These are phyloP conservation scores for Nepenthes mirabilis DNA, from an alignment of 148 eudicot genomes.

Conservation along the genomic window DNA sequence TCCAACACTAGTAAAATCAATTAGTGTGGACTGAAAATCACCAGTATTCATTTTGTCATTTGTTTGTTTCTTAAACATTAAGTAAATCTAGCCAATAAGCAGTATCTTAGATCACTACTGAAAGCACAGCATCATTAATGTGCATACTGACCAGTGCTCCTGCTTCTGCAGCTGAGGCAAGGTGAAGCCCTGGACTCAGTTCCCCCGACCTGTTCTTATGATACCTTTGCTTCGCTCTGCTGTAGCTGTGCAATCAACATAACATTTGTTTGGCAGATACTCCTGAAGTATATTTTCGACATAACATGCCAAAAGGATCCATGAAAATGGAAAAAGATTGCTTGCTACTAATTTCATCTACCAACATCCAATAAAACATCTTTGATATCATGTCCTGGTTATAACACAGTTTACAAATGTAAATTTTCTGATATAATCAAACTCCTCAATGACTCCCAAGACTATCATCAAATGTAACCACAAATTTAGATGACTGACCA, in stretches of 20 bases:
- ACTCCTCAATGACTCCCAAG: too few species aligned
- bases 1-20: too few species aligned
- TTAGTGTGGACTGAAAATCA: too few species aligned
- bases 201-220: slow-evolving; percentile 32
- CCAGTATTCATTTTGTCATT: neutral
- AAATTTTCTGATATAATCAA: too few species aligned
- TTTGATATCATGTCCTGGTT: too few species aligned
- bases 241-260: slow-evolving; percentile 39
- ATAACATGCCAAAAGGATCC: too few species aligned
- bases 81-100: neutral
- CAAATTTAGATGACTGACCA: too few species aligned
- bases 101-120: neutral
- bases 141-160: slow-evolving; percentile 78
- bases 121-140: neutral
- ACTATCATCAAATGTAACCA: too few species aligned
- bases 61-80: neutral
- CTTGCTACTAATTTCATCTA: too few species aligned
- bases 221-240: slow-evolving; percentile 86
- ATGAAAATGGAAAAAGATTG: too few species aligned
- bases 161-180: slow-evolving; percentile 97
- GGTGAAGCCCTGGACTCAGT: slow-evolving; percentile 71
- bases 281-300: neutral
- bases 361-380: too few species aligned
- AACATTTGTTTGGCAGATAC: neutral
- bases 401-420: too few species aligned